These are phyloP conservation scores for Cladosporium austrohemisphaericum DNA, from an alignment of 2,329 filamentous ascomycete species.

Conservation along the genomic window DNA sequence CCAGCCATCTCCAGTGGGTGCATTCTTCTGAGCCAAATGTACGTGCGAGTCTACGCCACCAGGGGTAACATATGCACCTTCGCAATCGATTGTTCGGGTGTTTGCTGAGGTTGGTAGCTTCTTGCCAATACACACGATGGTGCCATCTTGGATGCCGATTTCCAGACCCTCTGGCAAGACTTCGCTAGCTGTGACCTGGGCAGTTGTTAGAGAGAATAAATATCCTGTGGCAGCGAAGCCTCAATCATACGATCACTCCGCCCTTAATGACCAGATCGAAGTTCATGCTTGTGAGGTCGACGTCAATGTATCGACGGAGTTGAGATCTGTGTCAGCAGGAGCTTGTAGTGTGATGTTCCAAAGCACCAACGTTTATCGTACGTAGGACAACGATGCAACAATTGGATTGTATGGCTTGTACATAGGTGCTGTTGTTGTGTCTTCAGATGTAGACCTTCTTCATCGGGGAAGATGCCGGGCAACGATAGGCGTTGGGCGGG, in stretches of 20 bases:
- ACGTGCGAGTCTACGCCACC: slow-evolving; percentile 51
- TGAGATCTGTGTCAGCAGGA: too few species aligned
- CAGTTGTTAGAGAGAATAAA: slow-evolving; percentile 22
- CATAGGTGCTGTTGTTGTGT: too few species aligned
- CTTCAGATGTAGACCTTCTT: background rate
- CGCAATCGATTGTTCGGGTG: slow-evolving; percentile 43
- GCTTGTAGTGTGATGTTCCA: too few species aligned
- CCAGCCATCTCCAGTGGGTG: slow-evolving; percentile 43
- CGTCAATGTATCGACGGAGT: too few species aligned
- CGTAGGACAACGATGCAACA: too few species aligned
- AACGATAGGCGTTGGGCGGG: slow-evolving; percentile 12
- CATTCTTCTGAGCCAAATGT: slow-evolving; percentile 46
- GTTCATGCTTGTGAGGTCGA: slow-evolving; percentile 24
- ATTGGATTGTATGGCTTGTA: too few species aligned
- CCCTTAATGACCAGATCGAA: slow-evolving; percentile 43
- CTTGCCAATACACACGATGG: slow-evolving; percentile 44
- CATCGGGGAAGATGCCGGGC: slow-evolving; percentile 2
- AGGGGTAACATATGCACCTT: slow-evolving; percentile 45
- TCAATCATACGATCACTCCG: slow-evolving; percentile 37
- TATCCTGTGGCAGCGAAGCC: too few species aligned
- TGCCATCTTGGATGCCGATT: slow-evolving; percentile 47
- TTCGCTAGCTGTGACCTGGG: slow-evolving; percentile 46
- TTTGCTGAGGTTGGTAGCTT: slow-evolving; percentile 32
- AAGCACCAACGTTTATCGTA: too few species aligned
- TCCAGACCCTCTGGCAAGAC: slow-evolving; percentile 42